These are phyloP conservation scores for Citeromyces matritensis DNA, from an alignment of 805 yeast genomes.

Conservation along the genomic window DNA sequence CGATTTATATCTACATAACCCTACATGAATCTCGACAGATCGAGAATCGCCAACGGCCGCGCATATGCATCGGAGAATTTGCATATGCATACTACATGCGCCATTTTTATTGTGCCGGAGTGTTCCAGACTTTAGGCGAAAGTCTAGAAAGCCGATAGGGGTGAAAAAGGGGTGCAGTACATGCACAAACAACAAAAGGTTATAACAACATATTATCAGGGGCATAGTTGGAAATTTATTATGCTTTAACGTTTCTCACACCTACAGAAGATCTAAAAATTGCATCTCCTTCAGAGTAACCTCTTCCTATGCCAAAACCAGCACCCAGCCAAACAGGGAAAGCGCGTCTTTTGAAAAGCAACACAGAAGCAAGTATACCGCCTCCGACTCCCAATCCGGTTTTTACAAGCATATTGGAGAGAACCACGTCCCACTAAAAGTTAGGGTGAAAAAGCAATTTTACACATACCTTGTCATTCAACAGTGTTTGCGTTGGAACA, in stretches of 20 bases:
- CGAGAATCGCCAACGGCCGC: no score
- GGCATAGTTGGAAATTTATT: conserved; percentile 10
- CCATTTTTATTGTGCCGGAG: no score
- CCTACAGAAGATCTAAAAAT: conserved; percentile 81
- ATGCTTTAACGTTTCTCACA: conserved; percentile 59
- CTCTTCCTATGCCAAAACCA: conserved; percentile 97
- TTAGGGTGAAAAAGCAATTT: neutral
- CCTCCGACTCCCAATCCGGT: conserved; percentile 94
- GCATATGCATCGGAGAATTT: no score
- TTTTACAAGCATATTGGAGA: conserved; percentile 88
- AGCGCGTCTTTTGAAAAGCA: conserved; percentile 83
- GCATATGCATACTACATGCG: no score
- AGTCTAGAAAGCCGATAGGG: no score
- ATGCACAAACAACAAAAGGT: no score
- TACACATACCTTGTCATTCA: conserved; percentile 36
- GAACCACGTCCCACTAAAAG: conserved; percentile 80
- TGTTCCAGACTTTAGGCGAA: no score
- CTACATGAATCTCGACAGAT: no score
- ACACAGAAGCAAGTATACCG: conserved; percentile 85
- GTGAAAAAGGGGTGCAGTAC: no score
- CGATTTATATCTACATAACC: no score
- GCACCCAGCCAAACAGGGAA: conserved; percentile 97
- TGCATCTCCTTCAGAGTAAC: conserved; percentile 96
- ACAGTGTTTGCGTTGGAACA: conserved; percentile 38
- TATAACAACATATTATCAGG: no score